These are phyloP conservation scores for Rhodosporidiobolus odoratus DNA, from an alignment of 768 basidiomycete genomes.

Conservation along the genomic window DNA sequence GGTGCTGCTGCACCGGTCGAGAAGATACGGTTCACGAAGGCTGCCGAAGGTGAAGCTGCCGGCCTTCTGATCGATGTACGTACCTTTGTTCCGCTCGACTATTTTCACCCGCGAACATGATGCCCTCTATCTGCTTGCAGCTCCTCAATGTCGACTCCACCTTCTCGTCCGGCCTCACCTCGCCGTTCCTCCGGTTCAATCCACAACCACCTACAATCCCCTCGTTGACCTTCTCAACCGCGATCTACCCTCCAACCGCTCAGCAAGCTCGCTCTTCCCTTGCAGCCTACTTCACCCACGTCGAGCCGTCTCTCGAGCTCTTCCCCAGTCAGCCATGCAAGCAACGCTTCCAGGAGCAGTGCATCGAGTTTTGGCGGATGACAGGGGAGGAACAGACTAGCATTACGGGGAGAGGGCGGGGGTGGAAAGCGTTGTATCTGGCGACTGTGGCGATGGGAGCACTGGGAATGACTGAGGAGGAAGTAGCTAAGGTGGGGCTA, in stretches of 20 bases:
- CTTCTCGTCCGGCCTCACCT: not conserved
- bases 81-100: not conserved
- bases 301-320: constrained; percentile 7
- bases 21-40: not conserved
- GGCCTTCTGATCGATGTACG: not conserved
- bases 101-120: not conserved
- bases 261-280: not conserved
- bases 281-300: not conserved
- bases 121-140: not conserved
- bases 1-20: not conserved
- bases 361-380: not conserved
- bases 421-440: not conserved
- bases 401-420: not conserved
- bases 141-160: not conserved
- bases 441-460: not conserved
- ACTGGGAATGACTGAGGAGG: not conserved
- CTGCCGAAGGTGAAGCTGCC: not conserved
- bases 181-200: not conserved
- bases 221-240: not conserved
- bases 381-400: not conserved
- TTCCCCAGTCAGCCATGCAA: not conserved
- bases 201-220: too few species aligned
- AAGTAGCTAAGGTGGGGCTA: not conserved
- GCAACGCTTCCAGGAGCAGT: not conserved
- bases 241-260: not conserved